phyloP scores from a whole-genome alignment of 2,329 filamentous ascomycete species.

The Parafenestella ontariensis region DNA sequence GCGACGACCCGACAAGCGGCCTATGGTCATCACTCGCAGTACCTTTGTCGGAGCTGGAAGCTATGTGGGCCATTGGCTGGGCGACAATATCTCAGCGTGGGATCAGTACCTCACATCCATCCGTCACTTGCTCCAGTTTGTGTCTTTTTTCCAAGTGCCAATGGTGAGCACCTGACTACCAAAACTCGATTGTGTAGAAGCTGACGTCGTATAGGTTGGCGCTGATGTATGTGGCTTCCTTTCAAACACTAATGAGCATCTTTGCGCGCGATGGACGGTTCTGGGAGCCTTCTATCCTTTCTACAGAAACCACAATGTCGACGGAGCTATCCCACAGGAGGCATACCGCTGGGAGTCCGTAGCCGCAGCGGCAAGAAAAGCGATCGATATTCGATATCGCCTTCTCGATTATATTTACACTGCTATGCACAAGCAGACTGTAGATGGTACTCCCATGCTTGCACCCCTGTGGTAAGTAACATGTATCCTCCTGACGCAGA shows the following conservation, averaged over 20 bases:
- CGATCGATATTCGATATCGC: slow-evolving; percentile 75
- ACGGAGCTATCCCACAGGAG: slow-evolving; percentile 63
- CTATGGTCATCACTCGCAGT: slow-evolving; percentile 77
- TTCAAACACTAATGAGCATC: slow-evolving; percentile 68
- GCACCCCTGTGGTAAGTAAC: slow-evolving; percentile 72
- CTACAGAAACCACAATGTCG: slow-evolving; percentile 73
- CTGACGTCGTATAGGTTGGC: slow-evolving; percentile 38
- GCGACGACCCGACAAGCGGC: slow-evolving; percentile 70
- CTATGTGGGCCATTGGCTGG: slow-evolving; percentile 66
- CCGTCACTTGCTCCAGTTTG: slow-evolving; percentile 53
- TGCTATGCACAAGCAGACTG: slow-evolving; percentile 65
- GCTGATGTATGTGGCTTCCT: slow-evolving; percentile 78
- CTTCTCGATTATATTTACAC: slow-evolving; percentile 84
- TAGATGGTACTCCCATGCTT: slow-evolving; percentile 69
- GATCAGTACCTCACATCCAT: slow-evolving; percentile 52
- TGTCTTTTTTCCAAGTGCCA: slow-evolving; percentile 54
- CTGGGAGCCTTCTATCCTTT: slow-evolving; percentile 77
- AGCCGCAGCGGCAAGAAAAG: slow-evolving; percentile 68
- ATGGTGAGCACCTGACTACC: slow-evolving; percentile 38
- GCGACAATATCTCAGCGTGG: slow-evolving; percentile 59
- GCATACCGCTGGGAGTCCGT: slow-evolving; percentile 71
- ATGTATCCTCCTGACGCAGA: not conserved
- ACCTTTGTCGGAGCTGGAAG: slow-evolving; percentile 76
- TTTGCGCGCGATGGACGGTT: slow-evolving; percentile 76
- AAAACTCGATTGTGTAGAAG: not conserved